Conservation (phyloP, 2,329 filamentous ascomycete species). For the Talaromyces islandicus region DNA sequence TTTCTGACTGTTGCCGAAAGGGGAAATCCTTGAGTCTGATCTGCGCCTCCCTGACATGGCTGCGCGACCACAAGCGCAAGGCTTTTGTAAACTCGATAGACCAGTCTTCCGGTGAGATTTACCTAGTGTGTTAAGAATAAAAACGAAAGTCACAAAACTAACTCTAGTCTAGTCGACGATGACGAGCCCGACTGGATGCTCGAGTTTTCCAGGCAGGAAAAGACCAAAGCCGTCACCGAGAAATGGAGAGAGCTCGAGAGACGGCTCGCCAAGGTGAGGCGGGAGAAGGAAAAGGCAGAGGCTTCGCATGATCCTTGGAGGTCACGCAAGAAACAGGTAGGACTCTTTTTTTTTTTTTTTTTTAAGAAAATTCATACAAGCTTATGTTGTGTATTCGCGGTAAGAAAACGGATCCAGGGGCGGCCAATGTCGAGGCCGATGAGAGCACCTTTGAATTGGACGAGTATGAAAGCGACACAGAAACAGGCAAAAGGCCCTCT, state of each 20-base stretch:
- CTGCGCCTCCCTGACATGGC: slow-evolving; percentile 82
- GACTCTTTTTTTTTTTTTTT: slow-evolving; percentile 2
- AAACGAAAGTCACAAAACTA: not conserved
- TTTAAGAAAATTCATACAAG: too few relatives aligned
- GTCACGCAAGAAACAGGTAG: slow-evolving; percentile 41
- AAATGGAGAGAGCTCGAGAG: slow-evolving; percentile 68
- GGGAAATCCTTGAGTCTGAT: slow-evolving; percentile 91
- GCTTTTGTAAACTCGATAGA: slow-evolving; percentile 50
- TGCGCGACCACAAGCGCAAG: slow-evolving; percentile 71
- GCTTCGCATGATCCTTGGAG: slow-evolving; percentile 45
- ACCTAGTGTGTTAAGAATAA: not conserved
- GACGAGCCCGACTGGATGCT: slow-evolving; percentile 82
- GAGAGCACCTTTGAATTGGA: slow-evolving; percentile 71
- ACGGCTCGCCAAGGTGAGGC: slow-evolving; percentile 59
- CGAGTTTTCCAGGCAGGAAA: slow-evolving; percentile 66
- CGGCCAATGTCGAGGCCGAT: slow-evolving; percentile 30
- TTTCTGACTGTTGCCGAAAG: slow-evolving; percentile 28
- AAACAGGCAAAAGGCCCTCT: slow-evolving; percentile 27
- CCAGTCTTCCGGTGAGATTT: slow-evolving; percentile 35
- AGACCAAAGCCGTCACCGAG: slow-evolving; percentile 59
- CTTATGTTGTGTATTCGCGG: not conserved
- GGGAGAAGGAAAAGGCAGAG: slow-evolving; percentile 54
- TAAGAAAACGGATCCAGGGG: slow-evolving; percentile 24
- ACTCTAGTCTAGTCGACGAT: slow-evolving; percentile 32
- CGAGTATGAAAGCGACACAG: slow-evolving; percentile 63